Base-by-base conservation (phyloP, 2,329 filamentous ascomycete species). In the Claviceps africana region DNA sequence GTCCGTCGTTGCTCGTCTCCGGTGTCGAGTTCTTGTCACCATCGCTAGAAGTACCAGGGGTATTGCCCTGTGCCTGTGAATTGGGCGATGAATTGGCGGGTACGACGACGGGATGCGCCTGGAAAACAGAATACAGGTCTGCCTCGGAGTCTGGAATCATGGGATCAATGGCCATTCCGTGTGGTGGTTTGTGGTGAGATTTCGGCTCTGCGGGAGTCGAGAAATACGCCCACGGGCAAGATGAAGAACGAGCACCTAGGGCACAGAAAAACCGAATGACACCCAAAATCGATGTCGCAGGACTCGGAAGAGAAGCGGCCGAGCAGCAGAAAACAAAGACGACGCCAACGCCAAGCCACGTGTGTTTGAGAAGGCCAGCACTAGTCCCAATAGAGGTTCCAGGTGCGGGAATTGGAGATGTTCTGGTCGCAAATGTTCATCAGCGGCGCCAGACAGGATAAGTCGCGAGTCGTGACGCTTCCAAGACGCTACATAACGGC, bases 1-100 rank as follows among this genome's bases (percentile, higher is more conserved):
- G 53, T 47, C 53, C 53, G 31, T 54, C 53, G 45, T 53, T 56
- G 47, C 51, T 54, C 45, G 47, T 47, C 17, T 57, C 54, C 31
- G 50, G 13, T 37, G 43, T 33, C 7, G 51, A 43, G 51, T 40
- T 51, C 33, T 48, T 53, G 22, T 51, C 33, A 39, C 44, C 45
- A 35, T 47, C 46, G 25, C 35, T 40, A 35, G 46, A 22, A 22
- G 19, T 47, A 40, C 25, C 33, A 46, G 53, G 43, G 28, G 50
- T 43, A 13, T 13, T 47, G 47, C 53, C 39, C 25, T 52, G 53
- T 40, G 43, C 30, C 37, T 52, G 53, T 4, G 53, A 52, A 21
- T 42, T 47, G 4, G 53, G 53, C 15, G 53, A 54, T 39, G 50
- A 54, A 47, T 42, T 37, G 28, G 50, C 42, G 28, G 53, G 52